Evolutionary conservation across 2,329 filamentous ascomycete genomes (phyloP), one percentile per base, ranked within the genome.

Genomic region (Beauveria medogensis): DNA sequence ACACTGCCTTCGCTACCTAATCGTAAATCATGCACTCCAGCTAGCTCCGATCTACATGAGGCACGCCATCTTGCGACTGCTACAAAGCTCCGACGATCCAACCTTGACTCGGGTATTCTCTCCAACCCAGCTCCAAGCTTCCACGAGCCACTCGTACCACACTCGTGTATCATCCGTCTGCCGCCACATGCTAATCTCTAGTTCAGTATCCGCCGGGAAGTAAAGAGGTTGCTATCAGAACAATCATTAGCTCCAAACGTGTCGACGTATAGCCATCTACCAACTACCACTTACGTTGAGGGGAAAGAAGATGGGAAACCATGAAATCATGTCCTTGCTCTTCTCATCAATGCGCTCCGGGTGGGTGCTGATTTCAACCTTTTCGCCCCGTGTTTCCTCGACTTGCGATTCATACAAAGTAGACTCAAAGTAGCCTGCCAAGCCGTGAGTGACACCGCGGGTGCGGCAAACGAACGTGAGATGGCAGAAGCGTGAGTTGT

Each of bases 241-340:
- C 34, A 8, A n/a, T 20, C 16, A n/a, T 50, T 59, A 54, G 55
- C 37, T 24, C 16, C 52, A 22, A 20, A 24, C 20, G 12, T 43
- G n/a, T 28, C 34, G 63, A 22, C 63, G 55, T 22, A 41, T 22
- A 30, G 34, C 5, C 34, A 37, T 37, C 34, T 16, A 18, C 2
- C 10, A 44, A 10, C 3, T 18, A 8, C 3, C 20, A 72, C 83
- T 69, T 78, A 92, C 92, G 85, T 94, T 96, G 16, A 99, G 77
- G 0, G 95, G 94, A 71, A 99, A 99, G 77, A 93, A 97, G 34
- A 99, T 97, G 1, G 94, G 94, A 72, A 99, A 99, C 94, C 94
- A 99, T 60, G 91, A 96, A 65, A 97, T 96, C 95, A 99, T 99
- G 68, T 95, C 92, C 70, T 89, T 89, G 79, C 92, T 96, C 83